Base-by-base conservation (phyloP, 2,329 filamentous ascomycete species). In the Westerdykella ornata region DNA sequence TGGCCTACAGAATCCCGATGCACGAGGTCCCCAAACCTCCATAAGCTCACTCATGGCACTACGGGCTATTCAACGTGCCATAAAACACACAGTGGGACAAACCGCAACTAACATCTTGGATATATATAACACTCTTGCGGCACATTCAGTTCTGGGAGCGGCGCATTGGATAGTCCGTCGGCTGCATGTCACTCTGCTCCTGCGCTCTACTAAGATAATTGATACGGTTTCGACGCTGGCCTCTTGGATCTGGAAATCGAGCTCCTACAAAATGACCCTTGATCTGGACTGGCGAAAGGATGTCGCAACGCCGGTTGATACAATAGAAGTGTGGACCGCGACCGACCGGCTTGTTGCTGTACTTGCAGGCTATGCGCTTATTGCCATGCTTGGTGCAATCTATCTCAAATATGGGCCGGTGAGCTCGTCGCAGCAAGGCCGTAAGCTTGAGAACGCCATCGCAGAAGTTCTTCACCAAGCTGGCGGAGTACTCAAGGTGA, bases 401-500 rank as follows among this genome's bases (percentile, higher is more conserved):
- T 98, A 97, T 62, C 74, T 97, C 20, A 82, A 80, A 42, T 75
- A 84, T 43, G 83, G 77, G 5, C 79, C 85, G 0, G 77, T 95
- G 48, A 81, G 82, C 40, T 69, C 69, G 18, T 71, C 72, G 3
- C 71, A 72, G 36, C 67, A 73, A 38, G 72, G 73, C 4, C 75
- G 77, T 43, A 73, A 72, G 46, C 66, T 78, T 3, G 89, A 97
- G 63, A 84, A 83, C 17, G 77, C 82, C 6, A 66, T 96, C 32
- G 83, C 90, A 17, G 90, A 97, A 48, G 76, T 82, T 1, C 74
- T 98, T 16, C 83, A 88, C 48, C 94, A 98, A 72, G 92, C 92
- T 36, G 94, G 92, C 32, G 92, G 94, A 12, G 90, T 98, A 8
- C 81, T 96, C 74, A 98, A 98, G 66, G 92, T 98, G 16, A 94